Base-by-base conservation (phyloP, 495 filamentous ascomycete genomes). In the Neurospora intermedia region DNA sequence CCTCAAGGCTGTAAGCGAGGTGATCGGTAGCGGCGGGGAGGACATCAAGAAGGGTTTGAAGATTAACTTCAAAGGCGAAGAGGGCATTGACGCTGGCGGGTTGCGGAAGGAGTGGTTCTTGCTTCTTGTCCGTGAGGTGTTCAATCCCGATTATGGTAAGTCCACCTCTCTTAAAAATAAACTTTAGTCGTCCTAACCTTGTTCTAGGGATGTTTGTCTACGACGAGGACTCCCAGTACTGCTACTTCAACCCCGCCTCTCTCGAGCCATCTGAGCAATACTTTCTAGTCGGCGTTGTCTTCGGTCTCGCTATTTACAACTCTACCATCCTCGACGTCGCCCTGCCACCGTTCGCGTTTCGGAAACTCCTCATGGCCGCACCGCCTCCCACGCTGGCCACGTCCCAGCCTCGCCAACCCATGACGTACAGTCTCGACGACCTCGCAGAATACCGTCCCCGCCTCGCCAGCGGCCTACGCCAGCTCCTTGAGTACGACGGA, bases 41-140 rank as follows among this genome's bases (percentile, higher is more conserved):
- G 95, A 97, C 69, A 90, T 97, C 81, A 98, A 98, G 81, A 98
- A 98, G 80, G 93, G 91, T 8, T 82, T 98, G 66, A 89, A 92
- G 41, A 94, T 98, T 69, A 91, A 93, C 72, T 98, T 98, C 76
- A 79, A 88, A 31, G 94, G 93, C 59, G 95, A 97, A 80, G 94
- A 97, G 80, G 94, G 94, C 2, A 88, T 98, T 66, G 94, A 98
- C 83, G 95, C 93, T 10, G 94, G 94, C 39, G 94, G 94, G 6
- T 86, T 97, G 41, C 89, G 94, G 69, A 98, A 98, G 79, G 94
- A 98, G 81, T 98, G 95, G 95, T 98, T 98, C 77, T 83, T 97
- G 43, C 86, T 97, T 70, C 88, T 98, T 20, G 92, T 97, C 20
- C 86, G 95, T 73, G 94, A 98, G 77, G 88, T 98, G 38, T 97